Evolutionary conservation across 1,284 basidiomycete genomes (phyloP), one percentile per base, ranked within the genome.

Genomic region (Fomitopsis schrenkii): DNA sequence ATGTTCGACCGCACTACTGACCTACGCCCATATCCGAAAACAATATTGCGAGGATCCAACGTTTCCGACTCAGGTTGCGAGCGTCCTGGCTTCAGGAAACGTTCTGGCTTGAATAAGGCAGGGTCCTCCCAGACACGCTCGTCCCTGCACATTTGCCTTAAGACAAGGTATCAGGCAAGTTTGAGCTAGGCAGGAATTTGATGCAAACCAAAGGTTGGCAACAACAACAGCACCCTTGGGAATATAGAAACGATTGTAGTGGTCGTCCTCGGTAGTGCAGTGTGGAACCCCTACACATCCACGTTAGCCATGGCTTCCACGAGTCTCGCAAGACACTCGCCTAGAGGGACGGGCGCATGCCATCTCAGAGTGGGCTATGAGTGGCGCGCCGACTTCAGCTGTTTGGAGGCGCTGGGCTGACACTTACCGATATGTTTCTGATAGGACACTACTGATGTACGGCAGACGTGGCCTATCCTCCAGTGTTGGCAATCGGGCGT

Each of bases 1-100:
- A 60, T 73, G 74, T 64, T 17, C 75, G 62, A 15, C 75, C 75
- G 42, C 30, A 33, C 63, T 75, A 5, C 74, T 76, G 59, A 75
- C 76, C 2, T 67, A 15, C 38, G 38, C 9, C 38, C 38, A 40
- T 10, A 40, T 40, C 38, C 38, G 12, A 40, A 40, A 3, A 40
- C 38, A 10, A 40, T 40, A 14, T 64, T 7, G 66, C 65, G 12
- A 62, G 62, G 28, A 59, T 55, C 6, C 74, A 72, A 19, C 53
- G 36, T 1, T 9, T 45, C 33, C 38, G 44, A 40, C 4, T 52
- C 60, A 26, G 38, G 38, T 19, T 61, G 57, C n/a, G 45, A 19
- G 1, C n/a, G 3, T 8, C 59, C 62, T 22, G 57, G 28, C 26
- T 58, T 61, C 22, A 70, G 60, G 59, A 64, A 71, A 15, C 67